These are phyloP conservation scores for Cynanchum wilfordii DNA, from an alignment of 257 asterid species.

Conservation along the genomic window DNA sequence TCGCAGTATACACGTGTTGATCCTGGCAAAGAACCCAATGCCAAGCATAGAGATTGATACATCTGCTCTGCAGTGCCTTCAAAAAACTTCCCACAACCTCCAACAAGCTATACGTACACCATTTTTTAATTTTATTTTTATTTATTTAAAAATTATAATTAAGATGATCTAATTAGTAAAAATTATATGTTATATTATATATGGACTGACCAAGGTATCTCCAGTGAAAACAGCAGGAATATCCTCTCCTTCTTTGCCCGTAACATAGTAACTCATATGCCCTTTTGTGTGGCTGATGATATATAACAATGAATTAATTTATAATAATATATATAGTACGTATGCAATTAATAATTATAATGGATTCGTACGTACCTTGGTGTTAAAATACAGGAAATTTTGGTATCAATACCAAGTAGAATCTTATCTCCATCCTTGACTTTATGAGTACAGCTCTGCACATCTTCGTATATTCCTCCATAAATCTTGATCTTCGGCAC, in stretches of 20 bases:
- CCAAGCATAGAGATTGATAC: constrained; percentile 73
- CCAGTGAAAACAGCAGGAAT: constrained; percentile 82
- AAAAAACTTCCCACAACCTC: constrained; percentile 87
- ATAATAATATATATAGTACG: not conserved
- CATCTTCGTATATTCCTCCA: constrained; percentile 73
- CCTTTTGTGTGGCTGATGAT: constrained; percentile 86
- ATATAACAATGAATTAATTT: no score
- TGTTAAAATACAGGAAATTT: constrained; percentile 61
- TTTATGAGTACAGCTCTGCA: constrained; percentile 63
- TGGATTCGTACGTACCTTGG: constrained; percentile 40
- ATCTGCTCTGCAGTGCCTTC: constrained; percentile 88
- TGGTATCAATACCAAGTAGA: constrained; percentile 51
- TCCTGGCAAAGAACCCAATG: constrained; percentile 72
- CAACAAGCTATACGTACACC: constrained; percentile 49
- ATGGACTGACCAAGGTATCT: constrained; percentile 74
- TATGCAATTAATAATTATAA: not conserved
- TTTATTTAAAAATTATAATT: no score
- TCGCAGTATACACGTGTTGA: constrained; percentile 78
- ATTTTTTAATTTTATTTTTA: no score
- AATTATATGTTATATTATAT: no score
- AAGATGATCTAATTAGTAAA: no score
- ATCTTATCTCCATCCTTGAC: constrained; percentile 68
- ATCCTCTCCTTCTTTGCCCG: constrained; percentile 69
- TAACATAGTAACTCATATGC: constrained; percentile 83
- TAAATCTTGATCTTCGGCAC: constrained; percentile 55